Conservation (phyloP, 2,329 filamentous ascomycete genomes). For the Penicillium sp. region DNA sequence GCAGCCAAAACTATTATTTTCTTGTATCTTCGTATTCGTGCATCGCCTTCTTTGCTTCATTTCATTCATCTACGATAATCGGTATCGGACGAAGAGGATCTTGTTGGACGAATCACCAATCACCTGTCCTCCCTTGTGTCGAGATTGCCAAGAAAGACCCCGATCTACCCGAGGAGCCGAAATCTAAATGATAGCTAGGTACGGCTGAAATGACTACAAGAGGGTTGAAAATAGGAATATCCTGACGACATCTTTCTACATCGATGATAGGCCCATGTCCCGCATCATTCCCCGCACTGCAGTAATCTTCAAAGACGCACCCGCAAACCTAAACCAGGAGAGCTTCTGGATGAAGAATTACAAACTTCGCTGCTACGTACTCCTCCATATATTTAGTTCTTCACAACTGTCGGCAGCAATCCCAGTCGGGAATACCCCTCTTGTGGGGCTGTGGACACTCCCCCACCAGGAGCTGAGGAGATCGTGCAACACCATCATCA, state of each 20-base stretch:
- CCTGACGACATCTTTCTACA: no score
- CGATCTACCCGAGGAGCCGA: slow-evolving; percentile 8
- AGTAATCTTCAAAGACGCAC: no score
- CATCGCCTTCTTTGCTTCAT: slow-evolving; percentile 55
- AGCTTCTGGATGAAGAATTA: background rate
- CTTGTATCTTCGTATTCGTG: slow-evolving; percentile 60
- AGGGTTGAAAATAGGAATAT: no score
- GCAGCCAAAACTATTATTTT: slow-evolving; percentile 61
- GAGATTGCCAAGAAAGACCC: slow-evolving; percentile 15
- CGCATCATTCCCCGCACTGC: no score
- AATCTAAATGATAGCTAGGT: slow-evolving; percentile 7
- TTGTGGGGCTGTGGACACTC: background rate
- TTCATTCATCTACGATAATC: slow-evolving; percentile 47
- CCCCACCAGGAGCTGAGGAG: background rate
- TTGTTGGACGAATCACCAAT: slow-evolving; percentile 27
- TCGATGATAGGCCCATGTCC: no score
- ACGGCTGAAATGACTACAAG: background rate
- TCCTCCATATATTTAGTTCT: background rate
- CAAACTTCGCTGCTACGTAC: background rate
- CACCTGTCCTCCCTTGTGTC: slow-evolving; percentile 10
- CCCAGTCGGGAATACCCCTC: background rate
- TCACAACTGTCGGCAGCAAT: background rate
- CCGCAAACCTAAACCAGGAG: background rate
- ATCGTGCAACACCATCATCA: background rate
- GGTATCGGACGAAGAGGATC: slow-evolving; percentile 36